These are phyloP conservation scores for Leptographium radiaticola DNA, from an alignment of 2,329 filamentous ascomycete genomes.

Conservation along the genomic window DNA sequence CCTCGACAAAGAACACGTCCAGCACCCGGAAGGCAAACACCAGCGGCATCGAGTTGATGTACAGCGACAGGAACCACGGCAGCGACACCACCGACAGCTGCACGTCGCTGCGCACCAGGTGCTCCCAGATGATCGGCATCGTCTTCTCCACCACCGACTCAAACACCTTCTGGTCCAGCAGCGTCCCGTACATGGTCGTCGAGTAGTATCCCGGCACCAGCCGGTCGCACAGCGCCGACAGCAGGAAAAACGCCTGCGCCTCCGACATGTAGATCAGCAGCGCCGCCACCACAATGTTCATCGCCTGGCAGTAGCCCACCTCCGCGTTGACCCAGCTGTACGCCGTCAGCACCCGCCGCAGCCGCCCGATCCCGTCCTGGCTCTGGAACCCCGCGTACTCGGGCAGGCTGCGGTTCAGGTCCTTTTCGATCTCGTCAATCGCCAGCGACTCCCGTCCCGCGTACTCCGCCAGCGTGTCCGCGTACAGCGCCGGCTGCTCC, in stretches of 20 bases:
- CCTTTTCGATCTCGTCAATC: conserved; percentile 98
- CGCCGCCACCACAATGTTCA: conserved; percentile 99
- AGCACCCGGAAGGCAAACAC: conserved; percentile 94
- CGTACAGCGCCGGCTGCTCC: conserved; percentile 71
- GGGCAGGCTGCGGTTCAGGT: conserved; percentile 87
- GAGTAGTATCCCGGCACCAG: conserved; percentile 95
- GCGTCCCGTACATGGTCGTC: conserved; percentile 96
- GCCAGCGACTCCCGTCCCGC: conserved; percentile 80
- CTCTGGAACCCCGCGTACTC: conserved; percentile 97
- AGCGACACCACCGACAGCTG: conserved; percentile 94
- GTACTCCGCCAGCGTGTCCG: conserved; percentile 72
- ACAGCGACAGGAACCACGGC: conserved; percentile 94
- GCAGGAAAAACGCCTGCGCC: conserved; percentile 83
- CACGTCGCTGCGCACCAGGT: conserved; percentile 91
- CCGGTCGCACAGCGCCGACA: conserved; percentile 84
- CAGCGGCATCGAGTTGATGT: conserved; percentile 98
- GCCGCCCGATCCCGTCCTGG: conserved; percentile 80
- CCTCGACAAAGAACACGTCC: conserved; percentile 97
- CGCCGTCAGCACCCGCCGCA: conserved; percentile 83
- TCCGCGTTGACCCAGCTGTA: conserved; percentile 96
- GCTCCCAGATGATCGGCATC: conserved; percentile 97
- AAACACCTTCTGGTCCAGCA: conserved; percentile 94
- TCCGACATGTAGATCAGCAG: conserved; percentile 98
- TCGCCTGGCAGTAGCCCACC: conserved; percentile 96
- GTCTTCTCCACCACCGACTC: conserved; percentile 97